phyloP scores from a whole-genome alignment of 2,329 filamentous ascomycete genomes.

The Raffaelea albimanens region DNA sequence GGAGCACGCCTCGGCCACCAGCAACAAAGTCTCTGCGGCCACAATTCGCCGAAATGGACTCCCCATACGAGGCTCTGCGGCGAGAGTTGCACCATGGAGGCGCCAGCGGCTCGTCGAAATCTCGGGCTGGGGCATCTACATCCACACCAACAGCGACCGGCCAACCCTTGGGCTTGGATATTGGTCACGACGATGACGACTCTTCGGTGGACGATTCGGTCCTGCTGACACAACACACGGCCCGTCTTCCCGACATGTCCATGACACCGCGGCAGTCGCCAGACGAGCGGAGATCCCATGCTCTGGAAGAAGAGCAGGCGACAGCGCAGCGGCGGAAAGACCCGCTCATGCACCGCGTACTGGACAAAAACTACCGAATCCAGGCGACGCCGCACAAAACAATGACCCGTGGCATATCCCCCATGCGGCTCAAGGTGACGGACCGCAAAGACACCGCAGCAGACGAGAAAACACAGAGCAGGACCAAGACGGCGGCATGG shows the following conservation, averaged over 20 bases:
- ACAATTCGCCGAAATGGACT: constrained; percentile 57
- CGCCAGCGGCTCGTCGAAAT: not conserved
- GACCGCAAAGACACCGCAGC: constrained; percentile 15
- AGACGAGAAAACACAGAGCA: constrained; percentile 15
- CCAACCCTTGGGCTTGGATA: constrained; percentile 12
- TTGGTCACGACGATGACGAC: constrained; percentile 25
- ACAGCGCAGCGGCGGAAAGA: constrained; percentile 44
- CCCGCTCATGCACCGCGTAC: constrained; percentile 78
- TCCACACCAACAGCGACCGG: constrained; percentile 11
- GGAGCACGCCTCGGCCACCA: constrained; percentile 58
- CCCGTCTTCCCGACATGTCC: constrained; percentile 51
- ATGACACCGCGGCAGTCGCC: constrained; percentile 52
- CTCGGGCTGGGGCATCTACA: not conserved
- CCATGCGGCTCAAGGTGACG: constrained; percentile 30
- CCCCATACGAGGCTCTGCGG: constrained; percentile 67
- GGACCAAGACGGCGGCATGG: constrained; percentile 26
- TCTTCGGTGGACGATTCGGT: constrained; percentile 30
- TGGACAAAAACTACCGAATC: constrained; percentile 91
- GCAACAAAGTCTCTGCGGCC: constrained; percentile 38
- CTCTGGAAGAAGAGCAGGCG: constrained; percentile 13
- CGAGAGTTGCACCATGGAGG: constrained; percentile 45
- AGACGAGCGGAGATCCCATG: constrained; percentile 36
- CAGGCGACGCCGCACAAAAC: constrained; percentile 77
- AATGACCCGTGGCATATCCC: constrained; percentile 30
- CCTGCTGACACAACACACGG: constrained; percentile 41